Base-by-base conservation (phyloP, 31 red algal species). In the Asparagopsis taxiformis region DNA sequence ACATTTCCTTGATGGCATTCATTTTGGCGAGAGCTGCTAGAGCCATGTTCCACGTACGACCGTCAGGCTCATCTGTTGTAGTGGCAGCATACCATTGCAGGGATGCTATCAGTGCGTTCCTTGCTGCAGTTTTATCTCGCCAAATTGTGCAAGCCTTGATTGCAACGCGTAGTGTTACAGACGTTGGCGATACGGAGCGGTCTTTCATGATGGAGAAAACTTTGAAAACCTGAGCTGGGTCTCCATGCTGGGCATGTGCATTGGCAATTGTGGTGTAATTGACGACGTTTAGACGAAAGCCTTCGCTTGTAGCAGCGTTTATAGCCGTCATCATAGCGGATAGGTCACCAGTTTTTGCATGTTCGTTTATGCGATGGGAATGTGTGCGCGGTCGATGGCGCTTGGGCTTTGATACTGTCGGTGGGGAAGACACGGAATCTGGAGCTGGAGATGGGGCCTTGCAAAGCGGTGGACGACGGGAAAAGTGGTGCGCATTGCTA, bases 251-350 rank as follows among this genome's bases (percentile, higher is more conserved):
- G 15, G 30, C 68, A 56, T 72, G 68, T 54, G 68, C 68, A 38
- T 72, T 72, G 3, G 68, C 68, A 31, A 72, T 72, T 20, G 50
- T 26, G 23, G 48, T 70, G 46, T 55, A 72, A 38, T 72, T 72
- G 68, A 72, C 46, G 0, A 32, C 68, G 23, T 53, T 55, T 8
- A 72, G 52, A 20, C 21, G 26, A 24, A 56, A 72, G 52, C 52
- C 68, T 16, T 72, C 46, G 20, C 34, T 34, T 11, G 7, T 9
- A 0, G 68, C 68, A 22, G 44, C 20, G 2, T 37, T 20, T n/a
- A 72, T 31, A 7, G 68, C 68, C 19, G 23, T 31, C 16, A 49
- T 10, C 68, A 72, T 56, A 28, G 52, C 48, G 1, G 46, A 31
- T 5, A 72, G 25, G 32, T 72, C 48, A 22, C 68, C 68, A 3